Conservation (phyloP, 345 rosid genomes). For the Boechera divaricarpa region DNA sequence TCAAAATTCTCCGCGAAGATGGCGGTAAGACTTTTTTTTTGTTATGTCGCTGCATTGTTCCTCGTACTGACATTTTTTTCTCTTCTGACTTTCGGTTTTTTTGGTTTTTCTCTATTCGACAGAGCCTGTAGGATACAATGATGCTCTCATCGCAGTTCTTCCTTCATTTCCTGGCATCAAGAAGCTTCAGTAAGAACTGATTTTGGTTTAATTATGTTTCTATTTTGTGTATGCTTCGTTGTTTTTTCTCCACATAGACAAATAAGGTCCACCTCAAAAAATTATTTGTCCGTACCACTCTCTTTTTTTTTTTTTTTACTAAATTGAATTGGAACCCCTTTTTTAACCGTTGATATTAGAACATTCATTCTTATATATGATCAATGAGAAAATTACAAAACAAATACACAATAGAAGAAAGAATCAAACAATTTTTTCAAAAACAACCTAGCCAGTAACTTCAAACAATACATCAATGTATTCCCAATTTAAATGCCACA, state of each 20-base stretch:
- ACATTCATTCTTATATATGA: conserved; percentile 27
- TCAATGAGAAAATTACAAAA: conserved; percentile 24
- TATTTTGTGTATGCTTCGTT: conserved; percentile 18
- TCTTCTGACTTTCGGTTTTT: conserved; percentile 1
- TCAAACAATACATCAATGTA: not conserved
- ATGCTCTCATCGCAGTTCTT: conserved; percentile 73
- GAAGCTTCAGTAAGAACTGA: conserved; percentile 60
- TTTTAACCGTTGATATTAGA: not conserved
- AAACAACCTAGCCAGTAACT: conserved; percentile 11
- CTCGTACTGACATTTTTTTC: not conserved
- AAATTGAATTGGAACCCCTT: not conserved
- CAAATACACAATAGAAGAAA: conserved; percentile 2
- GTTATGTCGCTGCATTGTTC: not conserved
- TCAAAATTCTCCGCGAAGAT: conserved; percentile 69
- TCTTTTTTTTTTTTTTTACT: conserved; percentile 24
- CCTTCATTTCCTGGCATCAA: conserved; percentile 90
- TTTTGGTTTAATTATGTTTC: not conserved
- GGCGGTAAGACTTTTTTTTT: conserved; percentile 56
- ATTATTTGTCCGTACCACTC: conserved; percentile 1
- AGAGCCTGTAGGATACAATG: conserved; percentile 87
- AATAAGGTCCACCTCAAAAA: not conserved
- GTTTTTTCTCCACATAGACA: conserved; percentile 15
- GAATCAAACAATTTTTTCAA: conserved; percentile 12
- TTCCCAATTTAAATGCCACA: not conserved
- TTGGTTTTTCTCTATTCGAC: conserved; percentile 10